Percentiles rank a stretch among this genome's conserved stretches.
Conservation (phyloP, 139 green algal species). For the Zygnema circumcarinatum region DNA sequence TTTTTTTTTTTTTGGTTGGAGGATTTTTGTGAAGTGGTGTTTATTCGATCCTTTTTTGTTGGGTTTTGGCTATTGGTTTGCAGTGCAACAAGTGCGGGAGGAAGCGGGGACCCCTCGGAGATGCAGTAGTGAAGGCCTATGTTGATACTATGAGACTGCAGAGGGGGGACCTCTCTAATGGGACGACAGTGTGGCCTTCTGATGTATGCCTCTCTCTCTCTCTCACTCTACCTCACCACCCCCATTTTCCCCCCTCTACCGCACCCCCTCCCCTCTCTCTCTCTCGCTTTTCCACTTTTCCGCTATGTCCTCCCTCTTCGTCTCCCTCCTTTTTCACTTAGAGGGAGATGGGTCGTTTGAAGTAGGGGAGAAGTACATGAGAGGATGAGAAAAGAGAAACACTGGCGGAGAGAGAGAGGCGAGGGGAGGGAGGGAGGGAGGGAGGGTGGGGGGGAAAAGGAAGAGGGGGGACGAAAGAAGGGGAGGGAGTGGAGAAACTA, state of each 20-base stretch:
- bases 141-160: slow-evolving; percentile 27
- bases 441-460: too few relatives aligned
- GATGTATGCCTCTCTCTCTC: neutral
- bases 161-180: slow-evolving; percentile 11
- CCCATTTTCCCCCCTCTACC: too few relatives aligned
- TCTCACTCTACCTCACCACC: too few relatives aligned
- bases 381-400: too few relatives aligned
- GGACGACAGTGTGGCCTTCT: neutral
- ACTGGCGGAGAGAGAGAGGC: too few relatives aligned
- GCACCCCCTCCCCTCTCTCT: neutral
- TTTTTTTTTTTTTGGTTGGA: slow-evolving; percentile 26
- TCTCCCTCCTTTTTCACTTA: neutral
- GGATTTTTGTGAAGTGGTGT: neutral
- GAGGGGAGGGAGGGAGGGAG: too few relatives aligned
- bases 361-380: too few relatives aligned
- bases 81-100: slow-evolving; percentile 52
- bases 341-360: neutral
- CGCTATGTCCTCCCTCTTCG: neutral
- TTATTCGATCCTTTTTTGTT: neutral
- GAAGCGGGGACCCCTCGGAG: neutral
- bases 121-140: slow-evolving; percentile 27
- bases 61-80: slow-evolving; percentile 9
- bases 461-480: too few relatives aligned
- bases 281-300: neutral
- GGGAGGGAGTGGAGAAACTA: too few relatives aligned